A percentile compares a stretch with the other conserved stretches of the same genome.
phyloP scores from a whole-genome alignment of 2,329 filamentous ascomycete genomes.

The Nothopassalora personata region DNA sequence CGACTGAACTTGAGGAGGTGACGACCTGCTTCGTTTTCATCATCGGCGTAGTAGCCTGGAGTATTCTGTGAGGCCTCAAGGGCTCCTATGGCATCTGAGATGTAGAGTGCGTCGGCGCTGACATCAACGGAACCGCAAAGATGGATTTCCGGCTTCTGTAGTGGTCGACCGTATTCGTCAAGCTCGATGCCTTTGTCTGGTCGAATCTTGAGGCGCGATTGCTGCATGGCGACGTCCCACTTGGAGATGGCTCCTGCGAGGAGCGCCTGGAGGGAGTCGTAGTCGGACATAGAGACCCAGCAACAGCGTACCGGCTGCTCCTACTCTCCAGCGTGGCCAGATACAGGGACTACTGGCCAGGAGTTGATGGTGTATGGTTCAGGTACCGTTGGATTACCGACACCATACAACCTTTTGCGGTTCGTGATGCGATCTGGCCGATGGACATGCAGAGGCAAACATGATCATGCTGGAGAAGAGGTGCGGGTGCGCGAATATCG shows the following conservation, averaged over 20 bases:
- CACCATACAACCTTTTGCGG: not conserved
- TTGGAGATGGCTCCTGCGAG: not conserved
- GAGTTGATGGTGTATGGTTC: conserved; percentile 1
- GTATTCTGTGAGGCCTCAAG: not conserved
- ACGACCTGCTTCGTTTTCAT: not conserved
- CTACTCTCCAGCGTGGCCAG: not conserved
- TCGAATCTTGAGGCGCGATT: not conserved
- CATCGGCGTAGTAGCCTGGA: not conserved
- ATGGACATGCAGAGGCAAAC: not conserved
- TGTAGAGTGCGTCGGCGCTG: not conserved
- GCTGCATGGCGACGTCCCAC: not conserved
- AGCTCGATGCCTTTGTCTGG: not conserved
- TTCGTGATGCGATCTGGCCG: not conserved
- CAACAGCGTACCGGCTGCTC: not conserved
- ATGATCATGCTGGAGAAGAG: not conserved
- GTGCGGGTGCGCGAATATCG: not conserved
- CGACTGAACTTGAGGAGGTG: not conserved
- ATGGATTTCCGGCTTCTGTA: not conserved
- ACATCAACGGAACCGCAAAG: not conserved
- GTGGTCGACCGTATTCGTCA: not conserved
- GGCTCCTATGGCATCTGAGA: not conserved
- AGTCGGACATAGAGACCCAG: not conserved
- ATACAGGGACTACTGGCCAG: not conserved
- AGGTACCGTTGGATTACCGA: not conserved
- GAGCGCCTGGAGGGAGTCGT: not conserved